Conservation (phyloP, 805 yeast species). For the Wickerhamiella brachini region DNA sequence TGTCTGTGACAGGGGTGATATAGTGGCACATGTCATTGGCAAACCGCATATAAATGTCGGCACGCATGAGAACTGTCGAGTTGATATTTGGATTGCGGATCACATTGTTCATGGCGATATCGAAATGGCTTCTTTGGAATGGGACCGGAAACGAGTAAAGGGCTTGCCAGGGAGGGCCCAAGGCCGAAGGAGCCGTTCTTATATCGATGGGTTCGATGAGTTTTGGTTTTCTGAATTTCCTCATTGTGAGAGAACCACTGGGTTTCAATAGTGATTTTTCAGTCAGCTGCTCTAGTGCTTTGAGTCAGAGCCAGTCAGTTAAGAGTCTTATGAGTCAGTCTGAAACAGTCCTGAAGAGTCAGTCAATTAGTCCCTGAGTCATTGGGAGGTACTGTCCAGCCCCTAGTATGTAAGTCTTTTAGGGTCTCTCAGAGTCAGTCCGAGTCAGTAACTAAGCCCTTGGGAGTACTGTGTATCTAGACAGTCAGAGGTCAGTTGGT, state of each 20-base stretch:
- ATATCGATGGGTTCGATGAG: constrained; percentile 24
- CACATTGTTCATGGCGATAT: constrained; percentile 63
- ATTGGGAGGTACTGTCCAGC: too few species aligned
- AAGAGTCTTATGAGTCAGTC: too few species aligned
- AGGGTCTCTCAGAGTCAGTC: too few species aligned
- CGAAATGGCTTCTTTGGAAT: constrained; percentile 35
- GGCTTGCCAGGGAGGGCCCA: constrained; percentile 54
- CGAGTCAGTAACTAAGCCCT: too few species aligned
- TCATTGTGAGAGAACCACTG: background rate
- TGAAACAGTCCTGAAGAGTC: too few species aligned
- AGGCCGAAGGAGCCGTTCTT: constrained; percentile 27
- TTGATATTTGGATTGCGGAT: constrained; percentile 79
- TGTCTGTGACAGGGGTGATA: background rate
- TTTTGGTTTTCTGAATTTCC: background rate
- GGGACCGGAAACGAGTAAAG: constrained; percentile 29
- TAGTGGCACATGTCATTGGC: constrained; percentile 5
- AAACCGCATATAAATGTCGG: constrained; percentile 43
- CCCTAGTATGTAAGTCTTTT: too few species aligned
- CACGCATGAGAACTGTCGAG: constrained; percentile 79
- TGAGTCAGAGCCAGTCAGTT: background rate
- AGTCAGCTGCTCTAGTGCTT: too few species aligned
- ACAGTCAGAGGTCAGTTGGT: too few species aligned
- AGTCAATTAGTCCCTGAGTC: too few species aligned
- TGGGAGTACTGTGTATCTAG: too few species aligned
- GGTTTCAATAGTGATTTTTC: background rate